Percentiles rank a stretch among this genome's conserved stretches.
These are phyloP conservation scores for Chytridiales sp. DNA, from an alignment of 371 early-diverging fungal species.

Conservation along the genomic window DNA sequence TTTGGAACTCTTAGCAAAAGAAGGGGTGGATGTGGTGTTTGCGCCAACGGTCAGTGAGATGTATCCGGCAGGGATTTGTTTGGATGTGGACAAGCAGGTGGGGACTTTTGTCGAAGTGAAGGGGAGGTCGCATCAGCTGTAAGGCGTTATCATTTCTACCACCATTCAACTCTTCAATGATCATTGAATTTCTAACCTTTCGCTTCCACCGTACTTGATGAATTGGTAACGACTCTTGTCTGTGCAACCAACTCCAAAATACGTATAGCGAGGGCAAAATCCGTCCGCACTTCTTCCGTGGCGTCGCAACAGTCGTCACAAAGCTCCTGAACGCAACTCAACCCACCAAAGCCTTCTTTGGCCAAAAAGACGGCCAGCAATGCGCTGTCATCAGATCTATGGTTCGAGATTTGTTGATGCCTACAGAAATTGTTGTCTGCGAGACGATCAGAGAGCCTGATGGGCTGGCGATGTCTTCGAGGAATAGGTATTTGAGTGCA, in stretches of 20 bases:
- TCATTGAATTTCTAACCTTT: slow-evolving; percentile 1
- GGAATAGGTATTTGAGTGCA: slow-evolving; percentile 82
- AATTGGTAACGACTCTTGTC: not conserved
- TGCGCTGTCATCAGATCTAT: slow-evolving; percentile 74
- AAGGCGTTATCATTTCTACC: not conserved
- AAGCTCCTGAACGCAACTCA: slow-evolving; percentile 90
- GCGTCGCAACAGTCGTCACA: slow-evolving; percentile 93
- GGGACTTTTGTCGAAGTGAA: slow-evolving; percentile 92
- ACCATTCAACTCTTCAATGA: too few species aligned
- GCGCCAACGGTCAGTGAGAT: slow-evolving; percentile 83
- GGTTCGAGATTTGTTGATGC: slow-evolving; percentile 82
- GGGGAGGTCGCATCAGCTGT: slow-evolving; percentile 82
- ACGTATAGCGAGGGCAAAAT: slow-evolving; percentile 74
- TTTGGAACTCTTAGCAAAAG: slow-evolving; percentile 55
- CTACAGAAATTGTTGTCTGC: slow-evolving; percentile 70
- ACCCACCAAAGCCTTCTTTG: slow-evolving; percentile 85
- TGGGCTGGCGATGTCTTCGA: slow-evolving; percentile 87
- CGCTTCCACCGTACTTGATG: not conserved
- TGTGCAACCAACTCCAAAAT: too few species aligned
- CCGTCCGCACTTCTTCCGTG: slow-evolving; percentile 96
- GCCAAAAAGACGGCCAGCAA: slow-evolving; percentile 98
- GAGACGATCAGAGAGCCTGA: slow-evolving; percentile 79
- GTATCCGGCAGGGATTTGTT: slow-evolving; percentile 88
- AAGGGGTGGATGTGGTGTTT: slow-evolving; percentile 58
- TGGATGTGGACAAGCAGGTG: slow-evolving; percentile 70